Percentiles rank a stretch among this genome's conserved stretches.
phyloP scores from a whole-genome alignment of 1,139 yeast genomes.

The Yamadazyma pseudoaaseri region DNA sequence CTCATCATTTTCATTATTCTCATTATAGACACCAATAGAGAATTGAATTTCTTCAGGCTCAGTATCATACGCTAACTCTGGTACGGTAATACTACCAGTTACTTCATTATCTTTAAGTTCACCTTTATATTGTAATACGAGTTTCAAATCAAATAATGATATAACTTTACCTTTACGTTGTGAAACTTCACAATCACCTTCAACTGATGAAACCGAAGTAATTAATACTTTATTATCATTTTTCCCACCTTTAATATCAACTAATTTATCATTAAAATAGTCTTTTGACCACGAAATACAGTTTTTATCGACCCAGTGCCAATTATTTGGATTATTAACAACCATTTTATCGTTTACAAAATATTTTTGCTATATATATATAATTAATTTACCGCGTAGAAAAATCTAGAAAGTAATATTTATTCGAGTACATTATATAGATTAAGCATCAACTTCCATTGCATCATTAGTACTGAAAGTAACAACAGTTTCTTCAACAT shows the following conservation, averaged over 20 bases:
- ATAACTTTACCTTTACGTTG: conserved; percentile 97
- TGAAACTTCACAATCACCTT: conserved; percentile 95
- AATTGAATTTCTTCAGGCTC: conserved; percentile 84
- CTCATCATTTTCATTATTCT: conserved; percentile 51
- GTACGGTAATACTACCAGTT: conserved; percentile 75
- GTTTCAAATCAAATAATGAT: conserved; percentile 78
- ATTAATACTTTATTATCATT: conserved; percentile 43
- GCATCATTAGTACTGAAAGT: conserved; percentile 45
- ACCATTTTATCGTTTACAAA: conserved; percentile 39
- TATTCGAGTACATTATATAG: background rate
- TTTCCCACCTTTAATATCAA: conserved; percentile 45
- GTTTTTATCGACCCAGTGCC: conserved; percentile 99
- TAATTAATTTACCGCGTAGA: conserved; percentile 11
- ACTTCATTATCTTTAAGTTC: conserved; percentile 32
- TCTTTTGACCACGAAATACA: conserved; percentile 87
- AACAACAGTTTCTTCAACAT: conserved; percentile 67
- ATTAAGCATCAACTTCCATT: conserved; percentile 73
- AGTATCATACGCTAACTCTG: conserved; percentile 95
- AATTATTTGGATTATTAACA: conserved; percentile 51
- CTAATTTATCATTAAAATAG: conserved; percentile 64
- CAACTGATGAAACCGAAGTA: conserved; percentile 62
- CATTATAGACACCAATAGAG: conserved; percentile 66
- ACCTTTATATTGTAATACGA: conserved; percentile 64
- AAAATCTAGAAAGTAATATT: conserved; percentile 16
- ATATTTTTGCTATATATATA: background rate